Base-by-base conservation (phyloP, 2,329 filamentous ascomycete genomes). In the Cordyceps sp. region DNA sequence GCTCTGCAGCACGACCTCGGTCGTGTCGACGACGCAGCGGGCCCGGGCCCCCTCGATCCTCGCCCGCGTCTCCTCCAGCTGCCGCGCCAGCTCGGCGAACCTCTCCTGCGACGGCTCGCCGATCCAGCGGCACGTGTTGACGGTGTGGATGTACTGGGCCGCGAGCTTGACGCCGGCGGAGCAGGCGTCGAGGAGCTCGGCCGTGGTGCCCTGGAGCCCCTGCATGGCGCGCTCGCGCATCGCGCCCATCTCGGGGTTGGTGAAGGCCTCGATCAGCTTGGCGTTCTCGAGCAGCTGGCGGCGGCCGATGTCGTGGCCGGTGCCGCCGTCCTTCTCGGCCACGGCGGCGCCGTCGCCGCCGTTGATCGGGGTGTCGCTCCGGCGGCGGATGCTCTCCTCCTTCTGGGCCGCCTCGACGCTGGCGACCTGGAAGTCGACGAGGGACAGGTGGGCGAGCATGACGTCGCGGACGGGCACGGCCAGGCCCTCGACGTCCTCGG, bases 381-480 rank as follows among this genome's bases (percentile, higher is more conserved):
- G n/a, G n/a, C n/a, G n/a, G n/a, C n/a, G n/a, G n/a, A n/a, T n/a
- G n/a, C n/a, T 32, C 7, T 48, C 35, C 10, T 36, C 35, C 19
- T 44, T 49, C 13, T 44, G 30, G 5, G 35, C 39, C 1, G 41
- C 41, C 1, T 33, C 37, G 24, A 49, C 19, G 4, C 51, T 49
- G 2, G 45, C 40, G 5, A 61, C 54, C 9, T 63, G 59, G 12
- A 61, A 50, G n/a, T 64, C 58, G 9, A 64, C 30, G 4, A 64
- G 33, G 0, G 52, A 53, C 0, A 61, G 17, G 6, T 45, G 47
- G 0, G 48, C 42, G 1, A 54, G 35, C 36, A 58, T 48, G 8
- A 53, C 42, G 9, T 55, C 45, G 0, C 58, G 49, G 1, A 62
- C 37, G 0, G 49, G 50, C 4, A 46, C 46, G 10, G 56, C 48